A percentile compares a stretch with the other conserved stretches of the same genome.
Evolutionary conservation across 2,329 filamentous ascomycete genomes (phyloP).

Genomic region (Microcyclospora pomicola): DNA sequence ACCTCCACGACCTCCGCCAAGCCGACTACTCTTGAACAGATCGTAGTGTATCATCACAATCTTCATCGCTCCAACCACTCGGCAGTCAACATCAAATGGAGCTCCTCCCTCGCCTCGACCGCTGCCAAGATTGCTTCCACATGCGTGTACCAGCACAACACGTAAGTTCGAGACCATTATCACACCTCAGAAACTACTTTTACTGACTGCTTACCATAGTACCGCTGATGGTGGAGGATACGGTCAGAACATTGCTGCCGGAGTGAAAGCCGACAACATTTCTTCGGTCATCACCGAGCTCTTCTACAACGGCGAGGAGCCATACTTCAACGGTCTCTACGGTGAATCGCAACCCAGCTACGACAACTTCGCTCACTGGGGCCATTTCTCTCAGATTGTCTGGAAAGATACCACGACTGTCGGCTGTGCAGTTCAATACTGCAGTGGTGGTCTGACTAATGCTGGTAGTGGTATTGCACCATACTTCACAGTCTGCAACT

Average conservation of each 20-base stretch:
- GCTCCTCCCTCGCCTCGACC: constrained; percentile 46
- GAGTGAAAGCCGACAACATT: constrained; percentile 42
- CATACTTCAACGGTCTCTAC: constrained; percentile 41
- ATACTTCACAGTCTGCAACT: constrained; percentile 85
- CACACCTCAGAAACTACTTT: constrained; percentile 18
- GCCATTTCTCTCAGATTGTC: constrained; percentile 64
- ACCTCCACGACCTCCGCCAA: constrained; percentile 1
- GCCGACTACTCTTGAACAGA: constrained; percentile 20
- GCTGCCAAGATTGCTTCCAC: constrained; percentile 49
- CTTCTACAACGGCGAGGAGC: constrained; percentile 79
- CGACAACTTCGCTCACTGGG: constrained; percentile 50
- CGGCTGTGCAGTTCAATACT: constrained; percentile 48
- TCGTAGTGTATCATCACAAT: constrained; percentile 65
- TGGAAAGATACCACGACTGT: constrained; percentile 51
- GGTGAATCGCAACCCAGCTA: constrained; percentile 46
- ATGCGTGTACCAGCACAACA: constrained; percentile 64
- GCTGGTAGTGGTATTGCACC: constrained; percentile 30
- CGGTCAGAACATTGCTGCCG: constrained; percentile 83
- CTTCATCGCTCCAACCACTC: constrained; percentile 73
- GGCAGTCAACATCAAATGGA: constrained; percentile 52
- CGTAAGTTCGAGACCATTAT: constrained; percentile 39
- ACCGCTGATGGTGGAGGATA: constrained; percentile 49
- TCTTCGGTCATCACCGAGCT: constrained; percentile 59
- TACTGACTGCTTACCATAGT: constrained; percentile 22
- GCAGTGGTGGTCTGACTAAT: constrained; percentile 39